Evolutionary conservation across 805 yeast species (phyloP).

Genomic region (Nakazawaea ambrosiae): DNA sequence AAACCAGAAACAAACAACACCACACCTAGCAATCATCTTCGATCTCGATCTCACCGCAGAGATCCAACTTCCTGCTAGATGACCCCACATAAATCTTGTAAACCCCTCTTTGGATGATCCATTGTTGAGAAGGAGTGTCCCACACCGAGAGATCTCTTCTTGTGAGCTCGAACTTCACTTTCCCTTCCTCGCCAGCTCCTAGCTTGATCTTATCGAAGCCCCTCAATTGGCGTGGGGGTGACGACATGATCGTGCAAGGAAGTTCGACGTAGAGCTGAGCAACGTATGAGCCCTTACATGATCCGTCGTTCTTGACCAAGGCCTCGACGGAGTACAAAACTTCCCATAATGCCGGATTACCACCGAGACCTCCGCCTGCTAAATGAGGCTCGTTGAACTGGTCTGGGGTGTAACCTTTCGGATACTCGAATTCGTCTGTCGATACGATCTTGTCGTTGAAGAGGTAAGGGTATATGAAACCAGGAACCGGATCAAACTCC

Average conservation of each 20-base stretch:
- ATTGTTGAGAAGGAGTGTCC: conserved; percentile 48
- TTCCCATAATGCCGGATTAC: conserved; percentile 47
- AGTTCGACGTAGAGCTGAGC: conserved; percentile 48
- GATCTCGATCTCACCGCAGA: conserved; percentile 33
- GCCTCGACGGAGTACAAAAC: conserved; percentile 38
- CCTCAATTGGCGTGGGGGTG: conserved; percentile 46
- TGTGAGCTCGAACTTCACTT: conserved; percentile 35
- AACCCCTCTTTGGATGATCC: conserved; percentile 51
- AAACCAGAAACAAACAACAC: neutral
- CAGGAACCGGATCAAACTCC: conserved; percentile 45
- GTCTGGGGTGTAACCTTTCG: conserved; percentile 29
- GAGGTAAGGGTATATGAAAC: conserved; percentile 50
- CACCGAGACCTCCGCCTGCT: conserved; percentile 22
- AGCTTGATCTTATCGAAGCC: conserved; percentile 51
- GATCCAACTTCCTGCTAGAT: conserved; percentile 38
- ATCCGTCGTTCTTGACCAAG: conserved; percentile 41
- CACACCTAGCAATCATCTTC: conserved; percentile 14
- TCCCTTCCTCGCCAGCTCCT: conserved; percentile 30
- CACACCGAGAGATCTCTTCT: conserved; percentile 51
- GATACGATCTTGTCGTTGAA: conserved; percentile 28
- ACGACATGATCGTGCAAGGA: conserved; percentile 38
- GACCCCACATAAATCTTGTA: conserved; percentile 46
- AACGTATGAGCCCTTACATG: conserved; percentile 37
- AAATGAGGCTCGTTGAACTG: conserved; percentile 30
- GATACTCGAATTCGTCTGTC: conserved; percentile 33